phyloP scores from a whole-genome alignment of 2,329 filamentous ascomycete genomes.

The Cladosporium cucumerinum region DNA sequence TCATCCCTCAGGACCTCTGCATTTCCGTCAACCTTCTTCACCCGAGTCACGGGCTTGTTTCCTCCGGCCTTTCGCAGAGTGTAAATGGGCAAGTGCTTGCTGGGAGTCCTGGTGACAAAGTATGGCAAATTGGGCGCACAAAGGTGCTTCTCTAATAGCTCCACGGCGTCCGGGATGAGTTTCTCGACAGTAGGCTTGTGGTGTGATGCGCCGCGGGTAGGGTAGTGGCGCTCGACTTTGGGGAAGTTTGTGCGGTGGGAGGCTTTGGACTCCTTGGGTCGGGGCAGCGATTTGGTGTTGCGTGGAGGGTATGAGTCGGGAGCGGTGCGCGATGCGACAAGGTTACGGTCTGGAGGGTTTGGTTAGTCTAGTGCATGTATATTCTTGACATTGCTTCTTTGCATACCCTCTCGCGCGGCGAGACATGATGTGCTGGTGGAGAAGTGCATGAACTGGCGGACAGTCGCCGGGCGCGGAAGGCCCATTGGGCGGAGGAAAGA shows the following conservation, averaged over 20 bases:
- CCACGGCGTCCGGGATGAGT: slow-evolving; percentile 28
- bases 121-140: slow-evolving; percentile 57
- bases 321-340: slow-evolving; percentile 34
- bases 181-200: slow-evolving; percentile 20
- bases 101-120: slow-evolving; percentile 67
- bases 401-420: slow-evolving; percentile 27
- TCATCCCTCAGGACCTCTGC: slow-evolving; percentile 60
- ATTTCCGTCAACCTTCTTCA: slow-evolving; percentile 80
- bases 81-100: slow-evolving; percentile 74
- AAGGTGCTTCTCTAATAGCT: slow-evolving; percentile 27
- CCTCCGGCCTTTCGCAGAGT: slow-evolving; percentile 69
- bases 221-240: slow-evolving; percentile 33
- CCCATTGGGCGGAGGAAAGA: slow-evolving; percentile 42
- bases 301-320: slow-evolving; percentile 33
- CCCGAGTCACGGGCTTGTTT: slow-evolving; percentile 67
- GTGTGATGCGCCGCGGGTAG: slow-evolving; percentile 30
- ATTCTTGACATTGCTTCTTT: not conserved
- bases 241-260: slow-evolving; percentile 35
- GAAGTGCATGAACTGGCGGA: slow-evolving; percentile 42
- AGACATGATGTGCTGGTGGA: slow-evolving; percentile 32
- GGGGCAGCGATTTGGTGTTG: slow-evolving; percentile 33
- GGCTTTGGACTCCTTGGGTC: slow-evolving; percentile 36
- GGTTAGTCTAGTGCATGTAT: slow-evolving; percentile 6
- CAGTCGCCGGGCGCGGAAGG: slow-evolving; percentile 36
- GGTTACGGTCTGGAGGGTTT: slow-evolving; percentile 29